Conservation (phyloP, 257 asterid genomes). For the Plantago ovata region DNA sequence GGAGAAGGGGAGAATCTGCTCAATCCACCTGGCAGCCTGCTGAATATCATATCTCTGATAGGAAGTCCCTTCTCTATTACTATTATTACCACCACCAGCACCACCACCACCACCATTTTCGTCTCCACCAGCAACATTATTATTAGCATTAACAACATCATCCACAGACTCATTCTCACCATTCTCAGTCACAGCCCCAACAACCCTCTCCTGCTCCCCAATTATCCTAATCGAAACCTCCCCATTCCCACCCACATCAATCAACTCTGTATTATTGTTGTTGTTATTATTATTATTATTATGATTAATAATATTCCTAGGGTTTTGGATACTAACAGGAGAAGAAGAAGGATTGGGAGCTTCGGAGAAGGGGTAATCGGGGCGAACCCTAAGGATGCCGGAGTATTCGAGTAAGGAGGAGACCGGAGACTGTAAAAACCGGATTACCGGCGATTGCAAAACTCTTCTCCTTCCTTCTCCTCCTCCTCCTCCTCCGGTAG, state of each 20-base stretch:
- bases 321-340: conserved; percentile 17
- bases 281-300: too few relatives aligned
- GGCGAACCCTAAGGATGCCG: conserved; percentile 46
- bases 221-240: conserved; percentile 69
- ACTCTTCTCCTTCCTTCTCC: conserved; percentile 22
- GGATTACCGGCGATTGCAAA: conserved; percentile 38
- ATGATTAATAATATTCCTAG: conserved; percentile 7
- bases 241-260: conserved; percentile 25
- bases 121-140: conserved; percentile 3
- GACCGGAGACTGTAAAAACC: conserved; percentile 45
- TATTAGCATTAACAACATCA: conserved; percentile 19
- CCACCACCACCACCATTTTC: conserved; percentile 3
- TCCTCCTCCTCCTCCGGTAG: conserved; percentile 21
- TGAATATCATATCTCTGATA: conserved; percentile 72
- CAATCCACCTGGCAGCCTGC: conserved; percentile 70
- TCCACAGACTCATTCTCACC: conserved; percentile 25
- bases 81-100: conserved; percentile 23
- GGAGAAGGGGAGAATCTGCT: conserved; percentile 74
- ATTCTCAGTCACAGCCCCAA: conserved; percentile 30
- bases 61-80: conserved; percentile 26
- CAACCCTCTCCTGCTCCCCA: conserved; percentile 38
- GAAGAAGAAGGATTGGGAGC: conserved; percentile 29
- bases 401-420: conserved; percentile 65
- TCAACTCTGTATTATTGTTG: conserved; percentile 18
- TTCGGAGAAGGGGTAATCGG: conserved; percentile 40